Conservation (phyloP, 2,329 filamentous ascomycete species). For the Fusarium caatingaense region DNA sequence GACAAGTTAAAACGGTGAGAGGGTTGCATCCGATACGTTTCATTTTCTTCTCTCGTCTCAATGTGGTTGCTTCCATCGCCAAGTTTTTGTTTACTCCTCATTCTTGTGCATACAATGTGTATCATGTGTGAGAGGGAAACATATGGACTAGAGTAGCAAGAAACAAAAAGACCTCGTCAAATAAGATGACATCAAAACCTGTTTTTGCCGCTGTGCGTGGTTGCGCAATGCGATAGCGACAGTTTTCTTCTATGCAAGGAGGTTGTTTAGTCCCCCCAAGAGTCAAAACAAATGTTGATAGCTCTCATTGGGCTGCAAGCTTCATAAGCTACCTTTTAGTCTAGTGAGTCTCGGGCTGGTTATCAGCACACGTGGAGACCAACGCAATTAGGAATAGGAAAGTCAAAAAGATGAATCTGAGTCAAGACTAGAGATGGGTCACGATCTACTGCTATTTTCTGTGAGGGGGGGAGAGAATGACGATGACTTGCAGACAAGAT, state of each 20-base stretch:
- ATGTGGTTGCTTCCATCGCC: constrained; percentile 21
- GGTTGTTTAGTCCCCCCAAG: not conserved
- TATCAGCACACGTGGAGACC: constrained; percentile 40
- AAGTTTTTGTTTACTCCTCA: not conserved
- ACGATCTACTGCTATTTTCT: constrained; percentile 29
- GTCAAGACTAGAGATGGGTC: constrained; percentile 27
- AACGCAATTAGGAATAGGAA: constrained; percentile 23
- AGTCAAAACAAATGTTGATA: constrained; percentile 11
- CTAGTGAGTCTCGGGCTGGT: constrained; percentile 8
- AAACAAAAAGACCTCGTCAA: not conserved
- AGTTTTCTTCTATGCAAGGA: constrained; percentile 25
- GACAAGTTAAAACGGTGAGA: constrained; percentile 23
- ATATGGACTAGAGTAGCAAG: constrained; percentile 4
- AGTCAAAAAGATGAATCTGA: constrained; percentile 22
- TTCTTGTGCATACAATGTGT: constrained; percentile 1
- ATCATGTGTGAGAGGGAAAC: constrained; percentile 21
- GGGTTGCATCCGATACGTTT: constrained; percentile 33
- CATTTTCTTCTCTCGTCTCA: constrained; percentile 6
- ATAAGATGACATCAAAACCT: constrained; percentile 7
- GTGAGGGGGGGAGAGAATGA: constrained; percentile 28
- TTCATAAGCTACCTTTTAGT: constrained; percentile 19
- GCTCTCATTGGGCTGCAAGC: constrained; percentile 31
- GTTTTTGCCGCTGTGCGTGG: constrained; percentile 19
- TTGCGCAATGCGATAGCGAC: constrained; percentile 20
- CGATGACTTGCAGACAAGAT: constrained; percentile 21